Percentiles rank a stretch among this genome's conserved stretches.
Conservation (phyloP, 176 grass and related monocot genomes). For the Oryza meridionalis region DNA sequence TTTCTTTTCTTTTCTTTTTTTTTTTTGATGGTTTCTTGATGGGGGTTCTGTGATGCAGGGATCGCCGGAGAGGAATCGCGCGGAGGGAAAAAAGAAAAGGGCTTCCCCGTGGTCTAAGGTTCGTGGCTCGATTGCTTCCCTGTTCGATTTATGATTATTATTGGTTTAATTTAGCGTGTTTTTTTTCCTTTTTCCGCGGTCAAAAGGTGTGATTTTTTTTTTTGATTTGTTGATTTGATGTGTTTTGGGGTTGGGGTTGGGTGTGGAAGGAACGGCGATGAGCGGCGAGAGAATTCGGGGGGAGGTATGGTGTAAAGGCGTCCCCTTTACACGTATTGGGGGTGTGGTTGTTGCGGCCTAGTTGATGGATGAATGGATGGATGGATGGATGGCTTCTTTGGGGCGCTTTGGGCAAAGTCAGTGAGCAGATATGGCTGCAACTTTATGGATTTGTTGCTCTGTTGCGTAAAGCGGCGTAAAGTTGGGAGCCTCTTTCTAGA, state of each 20-base stretch:
- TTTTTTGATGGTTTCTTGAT: not conserved
- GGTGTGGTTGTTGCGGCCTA: slow-evolving; percentile 19
- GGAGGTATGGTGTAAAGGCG: slow-evolving; percentile 25
- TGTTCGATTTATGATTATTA: not conserved
- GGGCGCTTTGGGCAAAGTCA: slow-evolving; percentile 44
- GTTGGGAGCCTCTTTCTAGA: slow-evolving; percentile 37
- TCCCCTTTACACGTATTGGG: slow-evolving; percentile 43
- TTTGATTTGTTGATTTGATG: not conserved
- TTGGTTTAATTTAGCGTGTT: not conserved
- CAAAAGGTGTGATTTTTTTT: slow-evolving; percentile 38
- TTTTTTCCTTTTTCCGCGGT: not conserved
- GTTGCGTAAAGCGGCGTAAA: slow-evolving; percentile 53
- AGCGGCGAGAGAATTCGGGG: slow-evolving; percentile 13
- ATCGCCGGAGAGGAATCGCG: slow-evolving; percentile 61
- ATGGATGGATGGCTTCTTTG: slow-evolving; percentile 20
- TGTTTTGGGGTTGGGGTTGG: not conserved
- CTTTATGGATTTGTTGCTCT: slow-evolving; percentile 55
- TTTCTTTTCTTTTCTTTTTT: not conserved
- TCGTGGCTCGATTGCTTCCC: not conserved
- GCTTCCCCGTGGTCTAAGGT: slow-evolving; percentile 35
- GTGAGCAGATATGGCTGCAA: slow-evolving; percentile 47
- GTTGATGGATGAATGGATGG: not conserved
- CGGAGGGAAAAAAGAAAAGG: slow-evolving; percentile 12
- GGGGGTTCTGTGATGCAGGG: slow-evolving; percentile 43
- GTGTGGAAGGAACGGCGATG: not conserved